Evolutionary conservation across 805 yeast species (phyloP).

Genomic region (Priceomyces medius): DNA sequence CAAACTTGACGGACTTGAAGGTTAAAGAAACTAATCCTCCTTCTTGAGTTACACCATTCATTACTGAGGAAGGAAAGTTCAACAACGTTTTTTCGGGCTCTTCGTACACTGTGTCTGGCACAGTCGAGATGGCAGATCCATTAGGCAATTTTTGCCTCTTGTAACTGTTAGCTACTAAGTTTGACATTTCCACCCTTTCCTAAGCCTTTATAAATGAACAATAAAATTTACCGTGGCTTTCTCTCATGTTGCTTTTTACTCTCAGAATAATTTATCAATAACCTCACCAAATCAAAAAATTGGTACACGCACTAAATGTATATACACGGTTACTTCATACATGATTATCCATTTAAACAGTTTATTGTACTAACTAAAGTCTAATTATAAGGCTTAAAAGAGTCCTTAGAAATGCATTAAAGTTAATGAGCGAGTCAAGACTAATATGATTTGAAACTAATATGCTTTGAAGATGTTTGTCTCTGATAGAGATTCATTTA

Average conservation of each 20-base stretch:
- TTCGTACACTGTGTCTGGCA: constrained; percentile 14
- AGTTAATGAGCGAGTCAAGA: background rate
- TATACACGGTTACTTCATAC: too few relatives aligned
- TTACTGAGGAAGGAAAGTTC: constrained; percentile 29
- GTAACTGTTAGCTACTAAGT: background rate
- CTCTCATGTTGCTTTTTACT: background rate
- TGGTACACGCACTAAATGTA: background rate
- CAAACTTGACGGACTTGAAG: constrained; percentile 39
- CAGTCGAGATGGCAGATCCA: constrained; percentile 5
- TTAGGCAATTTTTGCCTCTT: constrained; percentile 10
- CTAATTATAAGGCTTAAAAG: background rate
- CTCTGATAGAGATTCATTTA: constrained; percentile 44
- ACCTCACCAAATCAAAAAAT: too few relatives aligned
- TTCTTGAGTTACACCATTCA: constrained; percentile 40
- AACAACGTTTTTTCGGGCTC: constrained; percentile 20
- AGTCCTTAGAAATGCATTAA: background rate
- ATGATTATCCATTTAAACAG: background rate
- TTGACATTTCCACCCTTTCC: background rate
- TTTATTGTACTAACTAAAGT: background rate
- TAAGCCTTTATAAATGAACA: background rate
- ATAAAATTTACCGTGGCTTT: too few relatives aligned
- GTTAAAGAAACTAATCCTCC: constrained; percentile 43
- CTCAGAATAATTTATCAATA: too few relatives aligned
- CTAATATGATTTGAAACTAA: background rate
- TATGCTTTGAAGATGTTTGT: constrained; percentile 9